Base-by-base conservation (phyloP, 2,329 filamentous ascomycete genomes). In the Chaetomium globosum region DNA sequence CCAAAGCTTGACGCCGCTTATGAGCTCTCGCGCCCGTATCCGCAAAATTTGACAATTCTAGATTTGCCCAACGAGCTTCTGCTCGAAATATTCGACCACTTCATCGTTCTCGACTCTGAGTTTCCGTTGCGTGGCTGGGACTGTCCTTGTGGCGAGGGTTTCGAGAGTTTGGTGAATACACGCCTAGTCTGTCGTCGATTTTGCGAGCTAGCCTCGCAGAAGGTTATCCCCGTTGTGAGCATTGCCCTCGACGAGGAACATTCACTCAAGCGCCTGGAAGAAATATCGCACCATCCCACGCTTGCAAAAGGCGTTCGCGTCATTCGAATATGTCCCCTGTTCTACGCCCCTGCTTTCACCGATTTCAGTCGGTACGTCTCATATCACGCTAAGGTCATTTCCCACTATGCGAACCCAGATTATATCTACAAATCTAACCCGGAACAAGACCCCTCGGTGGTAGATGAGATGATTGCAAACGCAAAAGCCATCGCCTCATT, bases 31-130 rank as follows among this genome's bases (percentile, higher is more conserved):
- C 65, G 61, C 23, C 61, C 57, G 48, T 53, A 31, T 19, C 49
- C 63, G 48, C n/a, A 59, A 48, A 55, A 53, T 1, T 13, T 67
- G 48, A 59, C 4, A 49, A 52, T 67, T 16, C 43, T 65, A 7
- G 59, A 63, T 49, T 28, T 67, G 8, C 65, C 63, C 16, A 51
- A 67, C 55, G 65, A 67, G 59, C 43, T 67, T 43, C 65, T 67
- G 23, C 55, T 65, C 26, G 13, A 49, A 10, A 61, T 67, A 4
- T 63, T 67, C 21, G 59, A 61, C 55, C 23, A 46, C n/a, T 16
- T 63, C 59, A 65, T 21, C 10, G 3, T 36, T 2, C 5, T 10
- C 23, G 8, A 16, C 23, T 33, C 39, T 26, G 33, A 54, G 33
- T 23, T 16, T 21, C 30, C 31, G 6, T 30, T 9, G 19, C 36